A percentile compares a stretch with the other conserved stretches of the same genome.
These are phyloP conservation scores for Phaseolus coccineus DNA, from an alignment of 331 rosid species.

Conservation along the genomic window DNA sequence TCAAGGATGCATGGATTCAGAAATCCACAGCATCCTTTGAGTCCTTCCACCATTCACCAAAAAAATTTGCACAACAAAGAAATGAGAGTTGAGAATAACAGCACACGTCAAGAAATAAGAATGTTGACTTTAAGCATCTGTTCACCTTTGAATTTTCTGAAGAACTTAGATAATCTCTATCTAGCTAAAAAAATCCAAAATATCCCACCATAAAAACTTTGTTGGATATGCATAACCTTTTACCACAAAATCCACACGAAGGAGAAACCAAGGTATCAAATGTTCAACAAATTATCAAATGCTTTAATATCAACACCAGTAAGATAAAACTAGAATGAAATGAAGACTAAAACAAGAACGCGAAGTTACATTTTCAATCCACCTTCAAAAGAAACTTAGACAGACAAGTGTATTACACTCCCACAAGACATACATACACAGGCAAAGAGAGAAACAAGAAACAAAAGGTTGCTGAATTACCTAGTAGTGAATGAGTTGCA, in stretches of 20 bases:
- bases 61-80: constrained; percentile 1
- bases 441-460: not conserved
- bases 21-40: constrained; percentile 8
- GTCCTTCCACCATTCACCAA: not conserved
- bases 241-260: not conserved
- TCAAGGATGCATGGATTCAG: not conserved
- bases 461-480: constrained; percentile 47
- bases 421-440: not conserved
- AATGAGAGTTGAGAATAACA: constrained; percentile 5
- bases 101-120: not conserved
- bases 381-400: not conserved
- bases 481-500: constrained; percentile 85
- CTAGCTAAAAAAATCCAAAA: constrained; percentile 10
- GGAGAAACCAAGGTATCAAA: constrained; percentile 12
- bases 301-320: not conserved
- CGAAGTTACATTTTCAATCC: not conserved
- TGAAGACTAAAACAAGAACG: constrained; percentile 16
- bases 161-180: not conserved
- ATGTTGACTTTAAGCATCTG: not conserved
- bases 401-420: not conserved
- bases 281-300: not conserved
- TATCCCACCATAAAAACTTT: not conserved
- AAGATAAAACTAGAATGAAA: constrained; percentile 14
- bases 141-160: constrained; percentile 2
- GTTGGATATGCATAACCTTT: constrained; percentile 18